Evolutionary conservation across 306 rosid genomes (phyloP).

Genomic region (Calophaca sinica): DNA sequence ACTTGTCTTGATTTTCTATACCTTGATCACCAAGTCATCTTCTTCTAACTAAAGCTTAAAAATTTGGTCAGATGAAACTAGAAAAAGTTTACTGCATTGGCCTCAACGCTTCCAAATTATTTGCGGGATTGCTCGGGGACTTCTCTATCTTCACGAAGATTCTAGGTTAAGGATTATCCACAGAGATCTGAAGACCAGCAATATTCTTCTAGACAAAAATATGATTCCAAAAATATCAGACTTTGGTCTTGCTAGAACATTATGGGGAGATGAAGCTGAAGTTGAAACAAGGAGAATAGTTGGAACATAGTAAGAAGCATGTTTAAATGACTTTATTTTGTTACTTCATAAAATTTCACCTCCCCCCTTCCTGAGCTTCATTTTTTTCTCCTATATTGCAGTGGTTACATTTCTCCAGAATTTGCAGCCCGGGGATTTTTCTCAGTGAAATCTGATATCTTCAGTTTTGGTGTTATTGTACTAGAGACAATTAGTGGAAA

Average conservation of each 20-base stretch:
- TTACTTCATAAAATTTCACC: background rate
- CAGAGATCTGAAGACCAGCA: slow-evolving; percentile 66
- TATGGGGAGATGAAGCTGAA: slow-evolving; percentile 54
- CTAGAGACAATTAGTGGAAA: slow-evolving; percentile 61
- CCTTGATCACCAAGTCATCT: background rate
- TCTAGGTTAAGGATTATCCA: slow-evolving; percentile 65
- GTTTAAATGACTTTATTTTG: background rate
- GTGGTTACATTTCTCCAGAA: slow-evolving; percentile 74
- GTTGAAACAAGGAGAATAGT: slow-evolving; percentile 57
- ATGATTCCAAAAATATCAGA: slow-evolving; percentile 73
- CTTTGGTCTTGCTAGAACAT: slow-evolving; percentile 64
- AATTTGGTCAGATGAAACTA: slow-evolving; percentile 44
- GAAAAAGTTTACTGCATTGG: slow-evolving; percentile 47
- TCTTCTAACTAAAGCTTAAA: slow-evolving; percentile 26
- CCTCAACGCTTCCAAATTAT: slow-evolving; percentile 57
- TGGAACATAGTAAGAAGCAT: slow-evolving; percentile 68
- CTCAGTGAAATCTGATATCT: slow-evolving; percentile 62
- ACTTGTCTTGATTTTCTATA: background rate
- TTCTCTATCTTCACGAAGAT: slow-evolving; percentile 68
- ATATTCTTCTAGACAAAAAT: slow-evolving; percentile 57
- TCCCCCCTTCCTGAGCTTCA: background rate
- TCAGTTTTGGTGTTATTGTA: slow-evolving; percentile 65
- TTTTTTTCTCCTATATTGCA: slow-evolving; percentile 13
- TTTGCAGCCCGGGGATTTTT: slow-evolving; percentile 61
- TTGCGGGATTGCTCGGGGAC: slow-evolving; percentile 57